Conservation (phyloP, 257 asterid species). For the Jaltomata sinuosa region DNA sequence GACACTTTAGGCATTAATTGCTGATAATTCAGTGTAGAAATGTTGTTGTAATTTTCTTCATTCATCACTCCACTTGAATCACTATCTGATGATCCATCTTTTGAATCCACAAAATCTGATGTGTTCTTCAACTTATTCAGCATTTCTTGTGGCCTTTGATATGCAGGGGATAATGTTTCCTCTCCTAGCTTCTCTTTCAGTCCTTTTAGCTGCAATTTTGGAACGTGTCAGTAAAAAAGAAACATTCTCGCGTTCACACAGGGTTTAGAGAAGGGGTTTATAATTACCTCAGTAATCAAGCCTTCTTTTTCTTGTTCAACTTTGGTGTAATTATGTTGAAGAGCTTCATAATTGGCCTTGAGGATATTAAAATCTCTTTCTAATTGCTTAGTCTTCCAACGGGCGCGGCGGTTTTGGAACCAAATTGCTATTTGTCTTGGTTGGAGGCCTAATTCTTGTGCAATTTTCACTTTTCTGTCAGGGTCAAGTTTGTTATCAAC, state of each 20-base stretch:
- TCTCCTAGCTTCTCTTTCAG: conserved; percentile 27
- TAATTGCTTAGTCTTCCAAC: conserved; percentile 40
- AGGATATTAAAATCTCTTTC: conserved; percentile 34
- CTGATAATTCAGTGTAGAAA: conserved; percentile 1
- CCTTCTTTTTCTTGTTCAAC: conserved; percentile 24
- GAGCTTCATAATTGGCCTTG: conserved; percentile 30
- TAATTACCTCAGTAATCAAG: conserved; percentile 25
- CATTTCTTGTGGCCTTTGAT: not conserved
- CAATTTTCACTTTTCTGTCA: conserved; percentile 26
- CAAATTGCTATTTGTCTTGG: conserved; percentile 47
- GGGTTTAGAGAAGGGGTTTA: not conserved
- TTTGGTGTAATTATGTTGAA: conserved; percentile 22
- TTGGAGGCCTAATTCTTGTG: conserved; percentile 35
- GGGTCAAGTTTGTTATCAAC: conserved; percentile 42
- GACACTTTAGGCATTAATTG: conserved; percentile 2
- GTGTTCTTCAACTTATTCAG: not conserved
- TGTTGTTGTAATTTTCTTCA: conserved; percentile 10
- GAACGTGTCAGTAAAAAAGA: not conserved
- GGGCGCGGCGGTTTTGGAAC: conserved; percentile 49
- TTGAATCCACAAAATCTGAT: conserved; percentile 11
- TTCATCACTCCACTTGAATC: conserved; percentile 29
- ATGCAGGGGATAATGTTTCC: conserved; percentile 2
- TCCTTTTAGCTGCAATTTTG: conserved; percentile 17
- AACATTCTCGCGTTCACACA: not conserved
- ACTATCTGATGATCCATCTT: conserved; percentile 33